Conservation (phyloP, 257 asterid species). For the Paulownia fortunei region DNA sequence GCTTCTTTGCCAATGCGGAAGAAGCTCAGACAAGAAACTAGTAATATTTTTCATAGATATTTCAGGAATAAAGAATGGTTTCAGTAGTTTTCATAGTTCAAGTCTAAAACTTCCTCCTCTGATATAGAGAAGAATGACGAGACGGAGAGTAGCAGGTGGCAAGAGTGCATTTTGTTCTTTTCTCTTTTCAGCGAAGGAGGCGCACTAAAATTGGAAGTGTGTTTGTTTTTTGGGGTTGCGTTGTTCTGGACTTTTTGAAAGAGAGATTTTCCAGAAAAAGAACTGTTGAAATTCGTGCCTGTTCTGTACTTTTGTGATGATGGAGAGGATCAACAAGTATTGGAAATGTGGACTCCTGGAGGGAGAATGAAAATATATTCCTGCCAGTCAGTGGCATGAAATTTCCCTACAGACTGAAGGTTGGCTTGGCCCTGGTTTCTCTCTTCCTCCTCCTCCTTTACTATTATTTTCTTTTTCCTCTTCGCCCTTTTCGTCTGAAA, state of each 20-base stretch:
- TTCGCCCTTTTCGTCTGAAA: background rate
- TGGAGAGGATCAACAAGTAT: background rate
- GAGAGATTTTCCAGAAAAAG: background rate
- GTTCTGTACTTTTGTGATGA: background rate
- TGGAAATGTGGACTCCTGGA: slow-evolving; percentile 2
- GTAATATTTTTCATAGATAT: slow-evolving; percentile 41
- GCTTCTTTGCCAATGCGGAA: slow-evolving; percentile 40
- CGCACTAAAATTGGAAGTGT: slow-evolving; percentile 35
- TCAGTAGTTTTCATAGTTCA: slow-evolving; percentile 29
- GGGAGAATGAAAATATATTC: slow-evolving; percentile 10
- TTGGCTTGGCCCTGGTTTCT: too few species aligned
- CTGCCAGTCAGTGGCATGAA: background rate
- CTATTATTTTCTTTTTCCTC: background rate
- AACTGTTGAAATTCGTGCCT: slow-evolving; percentile 23
- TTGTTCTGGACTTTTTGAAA: slow-evolving; percentile 1
- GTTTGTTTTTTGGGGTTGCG: slow-evolving; percentile 4
- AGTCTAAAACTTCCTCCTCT: background rate
- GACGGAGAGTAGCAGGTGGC: background rate
- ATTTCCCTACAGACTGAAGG: too few species aligned
- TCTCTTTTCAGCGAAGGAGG: slow-evolving; percentile 23
- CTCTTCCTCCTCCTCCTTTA: background rate
- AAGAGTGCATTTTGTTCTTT: slow-evolving; percentile 25
- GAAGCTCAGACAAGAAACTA: slow-evolving; percentile 37
- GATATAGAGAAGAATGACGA: slow-evolving; percentile 17
- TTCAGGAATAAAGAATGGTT: slow-evolving; percentile 27